Percentiles rank a stretch among this genome's conserved stretches.
phyloP scores from a whole-genome alignment of 768 basidiomycete genomes.

The Podaxis sp. region DNA sequence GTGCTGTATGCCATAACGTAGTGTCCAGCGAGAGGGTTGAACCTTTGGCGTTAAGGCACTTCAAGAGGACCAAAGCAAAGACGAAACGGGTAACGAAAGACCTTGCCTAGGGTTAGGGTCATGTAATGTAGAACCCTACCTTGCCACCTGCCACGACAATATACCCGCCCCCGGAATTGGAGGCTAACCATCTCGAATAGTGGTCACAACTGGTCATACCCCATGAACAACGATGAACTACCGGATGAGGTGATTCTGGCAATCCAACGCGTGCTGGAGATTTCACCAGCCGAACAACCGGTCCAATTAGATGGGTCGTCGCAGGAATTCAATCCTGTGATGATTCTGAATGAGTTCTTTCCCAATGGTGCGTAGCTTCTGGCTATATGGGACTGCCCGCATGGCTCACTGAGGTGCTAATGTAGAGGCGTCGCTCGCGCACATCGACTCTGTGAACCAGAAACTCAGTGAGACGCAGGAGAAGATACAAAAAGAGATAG shows the following conservation, averaged over 20 bases:
- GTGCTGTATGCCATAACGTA: slow-evolving; percentile 4
- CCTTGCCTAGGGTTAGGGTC: slow-evolving; percentile 25
- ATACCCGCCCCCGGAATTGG: background rate
- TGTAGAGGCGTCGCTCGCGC: slow-evolving; percentile 72
- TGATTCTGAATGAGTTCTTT: slow-evolving; percentile 68
- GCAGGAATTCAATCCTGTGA: slow-evolving; percentile 53
- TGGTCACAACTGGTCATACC: background rate
- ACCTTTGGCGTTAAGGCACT: background rate
- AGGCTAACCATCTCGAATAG: no score
- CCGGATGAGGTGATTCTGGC: slow-evolving; percentile 66
- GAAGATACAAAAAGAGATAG: slow-evolving; percentile 71
- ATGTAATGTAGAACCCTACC: background rate
- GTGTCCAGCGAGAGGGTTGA: background rate
- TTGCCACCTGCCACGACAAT: background rate
- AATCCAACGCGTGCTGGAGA: slow-evolving; percentile 68
- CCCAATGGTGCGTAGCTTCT: slow-evolving; percentile 62
- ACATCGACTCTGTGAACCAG: slow-evolving; percentile 69
- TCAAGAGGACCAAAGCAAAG: background rate
- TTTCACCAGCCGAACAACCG: slow-evolving; percentile 39
- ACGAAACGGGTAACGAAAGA: slow-evolving; percentile 3
- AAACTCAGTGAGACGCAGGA: slow-evolving; percentile 67
- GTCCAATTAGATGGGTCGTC: slow-evolving; percentile 62
- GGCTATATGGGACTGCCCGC: background rate
- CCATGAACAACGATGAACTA: slow-evolving; percentile 39
- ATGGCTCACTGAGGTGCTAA: background rate